Percentiles rank a stretch among this genome's conserved stretches.
phyloP scores from a whole-genome alignment of 2,329 filamentous ascomycete species.

The Sclerotinia spermophila region DNA sequence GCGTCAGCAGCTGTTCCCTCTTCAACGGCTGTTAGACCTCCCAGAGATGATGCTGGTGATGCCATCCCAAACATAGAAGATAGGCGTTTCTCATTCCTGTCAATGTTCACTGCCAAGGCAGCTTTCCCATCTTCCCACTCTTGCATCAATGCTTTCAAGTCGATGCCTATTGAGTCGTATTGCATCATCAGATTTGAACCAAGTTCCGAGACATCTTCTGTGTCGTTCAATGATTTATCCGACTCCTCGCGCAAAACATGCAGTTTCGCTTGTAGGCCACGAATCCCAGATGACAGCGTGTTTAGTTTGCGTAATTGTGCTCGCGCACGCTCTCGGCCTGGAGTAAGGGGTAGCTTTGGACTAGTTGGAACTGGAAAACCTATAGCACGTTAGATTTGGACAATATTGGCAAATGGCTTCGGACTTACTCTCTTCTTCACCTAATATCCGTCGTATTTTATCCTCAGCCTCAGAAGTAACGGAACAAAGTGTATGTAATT shows the following conservation, averaged over 20 bases:
- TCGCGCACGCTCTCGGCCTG: conserved; percentile 78
- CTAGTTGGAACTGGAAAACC: conserved; percentile 53
- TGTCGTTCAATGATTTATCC: conserved; percentile 70
- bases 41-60: conserved; percentile 60
- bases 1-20: conserved; percentile 65
- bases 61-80: conserved; percentile 55
- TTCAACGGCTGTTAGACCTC: conserved; percentile 60
- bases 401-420: background rate
- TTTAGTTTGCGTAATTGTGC: conserved; percentile 85
- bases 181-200: conserved; percentile 77
- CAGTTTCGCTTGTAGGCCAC: conserved; percentile 90
- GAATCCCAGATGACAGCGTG: conserved; percentile 83
- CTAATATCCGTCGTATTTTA: conserved; percentile 65
- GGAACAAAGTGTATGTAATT: conserved; percentile 62
- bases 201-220: conserved; percentile 69
- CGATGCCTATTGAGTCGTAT: conserved; percentile 90
- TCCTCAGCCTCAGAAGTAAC: conserved; percentile 60
- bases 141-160: conserved; percentile 74
- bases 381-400: conserved; percentile 36
- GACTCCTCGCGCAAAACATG: conserved; percentile 89
- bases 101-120: conserved; percentile 76
- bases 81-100: conserved; percentile 70
- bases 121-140: conserved; percentile 86
- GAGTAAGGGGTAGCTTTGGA: conserved; percentile 60
- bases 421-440: conserved; percentile 72